These are phyloP conservation scores for Phytophthora meadii DNA, from an alignment of 352 stramenopile species.

Conservation along the genomic window DNA sequence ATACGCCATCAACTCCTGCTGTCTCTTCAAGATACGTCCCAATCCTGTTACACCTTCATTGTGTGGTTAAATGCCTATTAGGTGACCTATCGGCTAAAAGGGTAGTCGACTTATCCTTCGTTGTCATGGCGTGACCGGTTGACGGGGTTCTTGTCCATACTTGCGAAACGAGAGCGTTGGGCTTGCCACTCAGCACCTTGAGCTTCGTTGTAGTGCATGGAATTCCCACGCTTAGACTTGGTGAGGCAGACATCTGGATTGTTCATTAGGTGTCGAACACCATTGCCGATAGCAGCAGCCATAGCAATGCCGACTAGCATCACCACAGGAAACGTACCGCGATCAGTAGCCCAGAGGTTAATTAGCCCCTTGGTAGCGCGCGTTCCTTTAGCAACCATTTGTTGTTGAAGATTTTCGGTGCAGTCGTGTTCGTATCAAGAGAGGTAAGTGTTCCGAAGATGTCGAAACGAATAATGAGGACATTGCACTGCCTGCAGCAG, in stretches of 20 bases:
- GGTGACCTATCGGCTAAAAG: too few relatives aligned
- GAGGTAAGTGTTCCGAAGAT: neutral
- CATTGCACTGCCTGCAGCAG: neutral
- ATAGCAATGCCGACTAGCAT: conserved; percentile 17
- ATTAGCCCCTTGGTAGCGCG: conserved; percentile 1
- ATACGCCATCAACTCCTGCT: too few relatives aligned
- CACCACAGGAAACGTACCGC: conserved; percentile 54
- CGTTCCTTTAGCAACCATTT: neutral
- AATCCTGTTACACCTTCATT: too few relatives aligned
- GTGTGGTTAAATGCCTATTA: too few relatives aligned
- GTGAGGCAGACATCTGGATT: neutral
- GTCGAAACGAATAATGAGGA: neutral
- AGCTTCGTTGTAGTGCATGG: conserved; percentile 24
- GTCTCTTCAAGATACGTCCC: too few relatives aligned
- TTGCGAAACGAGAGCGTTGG: neutral
- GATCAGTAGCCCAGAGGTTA: conserved; percentile 49
- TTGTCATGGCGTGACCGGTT: neutral
- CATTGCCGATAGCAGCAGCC: conserved; percentile 16
- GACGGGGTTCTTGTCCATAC: neutral
- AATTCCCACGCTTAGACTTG: conserved; percentile 37
- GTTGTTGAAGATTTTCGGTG: neutral
- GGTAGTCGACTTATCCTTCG: neutral
- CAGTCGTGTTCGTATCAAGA: neutral
- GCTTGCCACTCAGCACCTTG: neutral
- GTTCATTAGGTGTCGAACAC: neutral